Evolutionary conservation across 768 basidiomycete genomes (phyloP).

Genomic region (Boletus sp.): DNA sequence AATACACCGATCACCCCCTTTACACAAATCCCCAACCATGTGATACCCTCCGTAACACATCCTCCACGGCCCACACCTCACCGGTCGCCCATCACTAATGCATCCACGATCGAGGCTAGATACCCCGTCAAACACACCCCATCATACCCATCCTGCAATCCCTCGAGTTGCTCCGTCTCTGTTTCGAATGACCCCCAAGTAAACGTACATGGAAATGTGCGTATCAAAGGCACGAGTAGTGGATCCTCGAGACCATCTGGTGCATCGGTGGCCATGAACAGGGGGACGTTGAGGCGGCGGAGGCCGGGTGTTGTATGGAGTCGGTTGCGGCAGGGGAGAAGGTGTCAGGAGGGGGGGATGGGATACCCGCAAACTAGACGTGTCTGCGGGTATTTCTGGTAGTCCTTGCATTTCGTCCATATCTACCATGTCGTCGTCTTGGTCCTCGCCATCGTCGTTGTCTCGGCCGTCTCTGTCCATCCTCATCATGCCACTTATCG

Average conservation of each 20-base stretch:
- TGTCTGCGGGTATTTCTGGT: constrained; percentile 19
- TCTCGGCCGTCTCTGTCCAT: not conserved
- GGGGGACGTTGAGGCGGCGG: constrained; percentile 47
- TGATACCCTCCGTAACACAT: constrained; percentile 62
- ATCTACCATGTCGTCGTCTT: not conserved
- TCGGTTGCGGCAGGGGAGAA: constrained; percentile 37
- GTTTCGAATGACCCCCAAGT: constrained; percentile 49
- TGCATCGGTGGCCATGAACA: constrained; percentile 68
- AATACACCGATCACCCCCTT: constrained; percentile 35
- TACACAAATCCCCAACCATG: constrained; percentile 51
- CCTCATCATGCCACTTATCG: not conserved
- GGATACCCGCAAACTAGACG: constrained; percentile 19
- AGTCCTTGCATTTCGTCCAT: constrained; percentile 8
- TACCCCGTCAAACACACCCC: constrained; percentile 44
- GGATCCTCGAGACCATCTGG: constrained; percentile 38
- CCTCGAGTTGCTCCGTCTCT: constrained; percentile 30
- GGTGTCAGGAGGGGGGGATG: constrained; percentile 24
- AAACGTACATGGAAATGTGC: constrained; percentile 63
- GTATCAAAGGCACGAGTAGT: constrained; percentile 42
- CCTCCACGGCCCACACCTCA: constrained; percentile 51
- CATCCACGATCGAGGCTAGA: constrained; percentile 65
- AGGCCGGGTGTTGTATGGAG: constrained; percentile 36
- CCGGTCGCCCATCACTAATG: constrained; percentile 62
- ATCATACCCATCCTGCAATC: constrained; percentile 45
- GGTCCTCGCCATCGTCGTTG: not conserved